A percentile compares a stretch with the other conserved stretches of the same genome.
phyloP scores from a whole-genome alignment of 2,329 filamentous ascomycete species.

The Aspergillus brasiliensis region DNA sequence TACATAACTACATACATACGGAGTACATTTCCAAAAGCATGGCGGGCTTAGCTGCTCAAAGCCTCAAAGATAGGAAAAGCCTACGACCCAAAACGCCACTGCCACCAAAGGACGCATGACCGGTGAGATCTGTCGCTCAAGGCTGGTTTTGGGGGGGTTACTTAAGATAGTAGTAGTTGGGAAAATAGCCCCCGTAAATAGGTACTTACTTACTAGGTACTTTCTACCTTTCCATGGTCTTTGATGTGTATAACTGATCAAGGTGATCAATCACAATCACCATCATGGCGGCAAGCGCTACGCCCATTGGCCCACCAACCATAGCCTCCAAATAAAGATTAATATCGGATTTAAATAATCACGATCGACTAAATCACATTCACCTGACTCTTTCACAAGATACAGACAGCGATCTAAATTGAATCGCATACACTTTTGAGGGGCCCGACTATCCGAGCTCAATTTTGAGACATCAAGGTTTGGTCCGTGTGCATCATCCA shows the following conservation, averaged over 20 bases:
- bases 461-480: conserved; percentile 8
- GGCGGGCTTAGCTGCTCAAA: not conserved
- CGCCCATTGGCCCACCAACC: not conserved
- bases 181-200: too few species aligned
- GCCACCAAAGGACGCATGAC: not conserved
- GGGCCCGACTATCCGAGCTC: conserved; percentile 1
- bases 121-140: not conserved
- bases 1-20: not conserved
- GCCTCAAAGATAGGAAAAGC: not conserved
- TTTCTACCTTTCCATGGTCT: not conserved
- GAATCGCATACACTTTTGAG: not conserved
- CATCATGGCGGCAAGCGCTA: not conserved
- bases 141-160: not conserved
- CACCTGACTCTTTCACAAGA: not conserved
- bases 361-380: conserved; percentile 1
- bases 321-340: not conserved
- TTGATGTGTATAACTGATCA: not conserved
- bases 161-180: not conserved
- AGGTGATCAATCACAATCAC: conserved; percentile 6
- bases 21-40: not conserved
- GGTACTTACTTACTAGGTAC: not conserved
- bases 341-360: conserved; percentile 2
- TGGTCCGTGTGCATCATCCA: conserved; percentile 8
- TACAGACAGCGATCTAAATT: not conserved
- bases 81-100: not conserved